Conservation (phyloP, 169 alveolate species). For the Plasmodium knowlesi region DNA sequence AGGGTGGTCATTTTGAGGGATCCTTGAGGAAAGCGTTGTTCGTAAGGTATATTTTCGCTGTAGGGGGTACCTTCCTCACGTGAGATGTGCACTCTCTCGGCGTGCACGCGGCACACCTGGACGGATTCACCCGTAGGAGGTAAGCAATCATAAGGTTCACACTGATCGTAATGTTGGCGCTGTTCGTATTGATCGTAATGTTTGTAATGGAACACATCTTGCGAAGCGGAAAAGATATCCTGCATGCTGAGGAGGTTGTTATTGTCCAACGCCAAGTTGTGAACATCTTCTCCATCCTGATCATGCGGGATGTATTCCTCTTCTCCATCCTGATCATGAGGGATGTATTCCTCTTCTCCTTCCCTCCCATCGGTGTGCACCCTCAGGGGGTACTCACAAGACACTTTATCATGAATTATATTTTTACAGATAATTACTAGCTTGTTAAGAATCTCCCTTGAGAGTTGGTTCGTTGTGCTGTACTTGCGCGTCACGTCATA, state of each 20-base stretch:
- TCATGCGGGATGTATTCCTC: not conserved
- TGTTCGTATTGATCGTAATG: not conserved
- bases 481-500: constrained; percentile 33
- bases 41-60: not conserved
- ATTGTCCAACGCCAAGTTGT: not conserved
- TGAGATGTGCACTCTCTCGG: not conserved
- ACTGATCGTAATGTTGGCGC: not conserved
- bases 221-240: not conserved
- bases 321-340: no score
- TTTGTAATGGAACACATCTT: not conserved
- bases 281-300: not conserved
- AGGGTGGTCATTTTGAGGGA: not conserved
- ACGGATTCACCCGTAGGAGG: not conserved
- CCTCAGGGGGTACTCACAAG: not conserved
- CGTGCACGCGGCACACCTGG: not conserved
- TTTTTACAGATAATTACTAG: constrained; percentile 36
- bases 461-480: constrained; percentile 2
- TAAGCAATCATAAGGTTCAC: not conserved
- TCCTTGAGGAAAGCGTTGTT: not conserved
- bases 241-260: not conserved
- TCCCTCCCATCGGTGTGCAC: not conserved
- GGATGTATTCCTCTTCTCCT: not conserved
- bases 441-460: constrained; percentile 39
- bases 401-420: constrained; percentile 15
- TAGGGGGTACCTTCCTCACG: not conserved